Conservation (phyloP, 768 basidiomycete genomes). For the Phanerodontia chrysosporium region DNA sequence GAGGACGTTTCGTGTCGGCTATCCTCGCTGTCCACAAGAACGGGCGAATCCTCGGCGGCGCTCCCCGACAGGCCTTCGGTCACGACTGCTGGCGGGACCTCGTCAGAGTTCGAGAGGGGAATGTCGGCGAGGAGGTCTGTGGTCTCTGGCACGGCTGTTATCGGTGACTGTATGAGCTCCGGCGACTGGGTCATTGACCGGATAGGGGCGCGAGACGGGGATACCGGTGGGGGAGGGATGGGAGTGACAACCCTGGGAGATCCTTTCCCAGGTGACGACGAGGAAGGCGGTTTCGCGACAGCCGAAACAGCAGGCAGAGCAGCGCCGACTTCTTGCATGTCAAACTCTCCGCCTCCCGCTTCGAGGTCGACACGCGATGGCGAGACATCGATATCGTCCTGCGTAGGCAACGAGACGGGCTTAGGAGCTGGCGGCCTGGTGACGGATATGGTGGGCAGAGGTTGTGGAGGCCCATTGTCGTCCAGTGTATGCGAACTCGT, state of each 20-base stretch:
- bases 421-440: conserved; percentile 69
- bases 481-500: conserved; percentile 13
- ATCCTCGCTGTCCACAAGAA: conserved; percentile 20
- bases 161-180: neutral
- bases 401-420: conserved; percentile 67
- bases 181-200: neutral
- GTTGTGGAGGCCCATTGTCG: conserved; percentile 14
- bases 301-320: neutral
- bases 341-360: conserved; percentile 8
- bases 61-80: neutral
- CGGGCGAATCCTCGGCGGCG: conserved; percentile 20
- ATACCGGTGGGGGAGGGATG: conserved; percentile 11
- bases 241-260: neutral
- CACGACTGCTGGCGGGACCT: neutral
- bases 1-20: conserved; percentile 27
- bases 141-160: conserved; percentile 3
- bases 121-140: conserved; percentile 14
- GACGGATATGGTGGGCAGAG: conserved; percentile 54
- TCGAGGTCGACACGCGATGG: conserved; percentile 15
- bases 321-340: conserved; percentile 15
- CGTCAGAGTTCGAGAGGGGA: neutral
- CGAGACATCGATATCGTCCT: conserved; percentile 23
- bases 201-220: neutral
- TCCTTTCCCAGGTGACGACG: neutral
- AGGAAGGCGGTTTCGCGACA: neutral